Base-by-base conservation (phyloP, 2,329 filamentous ascomycete species). In the Xylariaceae sp. region DNA sequence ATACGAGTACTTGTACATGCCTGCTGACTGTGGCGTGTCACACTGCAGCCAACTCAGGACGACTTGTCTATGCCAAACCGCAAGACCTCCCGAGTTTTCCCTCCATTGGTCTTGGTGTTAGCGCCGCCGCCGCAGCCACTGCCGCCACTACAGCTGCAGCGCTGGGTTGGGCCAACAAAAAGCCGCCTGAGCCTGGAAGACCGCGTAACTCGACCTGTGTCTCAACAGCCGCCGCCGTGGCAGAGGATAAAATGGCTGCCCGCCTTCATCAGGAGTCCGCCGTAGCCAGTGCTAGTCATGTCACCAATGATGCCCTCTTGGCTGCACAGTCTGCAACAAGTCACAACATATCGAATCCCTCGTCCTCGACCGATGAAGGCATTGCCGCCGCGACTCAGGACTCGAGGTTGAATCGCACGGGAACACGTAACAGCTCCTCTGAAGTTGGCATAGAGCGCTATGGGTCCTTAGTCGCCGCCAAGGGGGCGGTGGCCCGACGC, bases 51-150 rank as follows among this genome's bases (percentile, higher is more conserved):
- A 64, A 67, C 60, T 68, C 67, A 13, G 66, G 66, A 55, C 68
- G 60, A 18, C 67, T 70, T 53, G 58, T 69, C 35, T 69, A 69
- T 53, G 67, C 67, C 61, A 82, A 84, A 68, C 83, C 88, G 49
- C 80, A 85, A 69, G 86, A 89, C 66, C 81, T 94, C 18, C 90
- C 90, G 44, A 89, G 87, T 68, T 93, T 82, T 68, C 89, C 90
- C 10, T 86, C 87, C 8, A 72, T 80, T 59, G 88, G 89, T 44
- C 78, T 90, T 59, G 75, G 72, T 56, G 67, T 78, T 50, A 77
- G 81, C 66, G 77, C 76, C 66, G 47, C 47, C 17, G 47, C 47
- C 13, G 47, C 47, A 8, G 47, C 49, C 49, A 23, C 80, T 55
- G 90, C 89, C 58, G 90, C 89, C 61, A 83, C 87, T 64, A 85